These are phyloP conservation scores for Cichorium intybus DNA, from an alignment of 140 eudicot species.

Conservation along the genomic window DNA sequence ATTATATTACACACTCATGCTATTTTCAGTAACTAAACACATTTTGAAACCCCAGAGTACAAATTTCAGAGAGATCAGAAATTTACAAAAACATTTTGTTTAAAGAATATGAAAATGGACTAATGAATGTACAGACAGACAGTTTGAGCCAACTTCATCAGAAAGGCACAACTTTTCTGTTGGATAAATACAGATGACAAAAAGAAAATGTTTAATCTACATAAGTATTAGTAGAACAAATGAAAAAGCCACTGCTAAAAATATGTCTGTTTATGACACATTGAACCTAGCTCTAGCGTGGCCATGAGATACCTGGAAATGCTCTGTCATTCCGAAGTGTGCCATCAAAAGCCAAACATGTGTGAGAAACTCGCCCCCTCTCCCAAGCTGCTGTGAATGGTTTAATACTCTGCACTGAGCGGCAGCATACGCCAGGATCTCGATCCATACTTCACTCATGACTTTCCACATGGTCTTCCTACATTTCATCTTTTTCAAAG, in stretches of 20 bases:
- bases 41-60: background rate
- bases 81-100: background rate
- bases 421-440: slow-evolving; percentile 51
- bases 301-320: slow-evolving; percentile 55
- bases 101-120: too few relatives aligned
- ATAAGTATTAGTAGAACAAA: background rate
- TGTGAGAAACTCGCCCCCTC: slow-evolving; percentile 61
- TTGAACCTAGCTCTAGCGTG: slow-evolving; percentile 60
- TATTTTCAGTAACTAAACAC: background rate
- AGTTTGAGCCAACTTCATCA: background rate
- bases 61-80: background rate
- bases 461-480: slow-evolving; percentile 32
- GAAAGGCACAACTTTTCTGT: background rate
- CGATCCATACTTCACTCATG: slow-evolving; percentile 54
- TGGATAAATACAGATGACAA: too few relatives aligned
- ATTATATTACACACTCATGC: background rate
- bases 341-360: slow-evolving; percentile 77
- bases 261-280: slow-evolving; percentile 15
- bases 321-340: slow-evolving; percentile 61
- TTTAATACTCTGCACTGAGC: slow-evolving; percentile 52
- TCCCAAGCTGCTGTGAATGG: slow-evolving; percentile 57
- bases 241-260: background rate
- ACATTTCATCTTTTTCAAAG: slow-evolving; percentile 13
- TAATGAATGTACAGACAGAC: background rate
- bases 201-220: background rate